A percentile compares a stretch with the other conserved stretches of the same genome.
Conservation (phyloP, 495 filamentous ascomycete species). For the Corynascus novoguineensis region DNA sequence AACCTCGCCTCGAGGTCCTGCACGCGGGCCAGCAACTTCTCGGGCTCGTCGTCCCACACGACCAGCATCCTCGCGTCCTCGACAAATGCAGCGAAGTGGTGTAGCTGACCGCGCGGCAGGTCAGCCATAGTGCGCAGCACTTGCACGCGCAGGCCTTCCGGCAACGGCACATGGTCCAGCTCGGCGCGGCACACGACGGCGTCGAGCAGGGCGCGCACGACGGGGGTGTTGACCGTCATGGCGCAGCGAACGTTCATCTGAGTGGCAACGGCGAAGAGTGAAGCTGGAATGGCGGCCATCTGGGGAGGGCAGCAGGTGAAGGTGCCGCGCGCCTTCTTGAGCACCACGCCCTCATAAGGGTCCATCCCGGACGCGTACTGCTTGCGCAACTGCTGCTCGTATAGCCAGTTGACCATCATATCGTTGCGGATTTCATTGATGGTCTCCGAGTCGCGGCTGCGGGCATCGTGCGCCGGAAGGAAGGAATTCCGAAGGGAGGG, state of each 20-base stretch:
- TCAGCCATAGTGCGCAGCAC: conserved; percentile 65
- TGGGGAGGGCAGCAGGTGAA: conserved; percentile 66
- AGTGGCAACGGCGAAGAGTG: conserved; percentile 51
- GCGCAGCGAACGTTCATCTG: conserved; percentile 61
- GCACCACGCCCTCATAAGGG: conserved; percentile 61
- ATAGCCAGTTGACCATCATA: conserved; percentile 77
- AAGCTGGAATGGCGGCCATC: conserved; percentile 52
- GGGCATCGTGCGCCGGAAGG: conserved; percentile 44
- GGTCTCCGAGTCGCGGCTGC: conserved; percentile 36
- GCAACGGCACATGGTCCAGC: conserved; percentile 63
- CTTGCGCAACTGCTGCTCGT: conserved; percentile 65
- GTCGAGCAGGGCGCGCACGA: conserved; percentile 26
- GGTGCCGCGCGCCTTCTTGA: conserved; percentile 58
- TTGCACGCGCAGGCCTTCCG: conserved; percentile 67
- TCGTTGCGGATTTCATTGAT: conserved; percentile 57
- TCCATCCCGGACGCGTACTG: conserved; percentile 50
- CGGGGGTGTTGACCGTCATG: conserved; percentile 63
- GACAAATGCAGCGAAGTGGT: conserved; percentile 75
- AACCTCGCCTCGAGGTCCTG: conserved; percentile 55
- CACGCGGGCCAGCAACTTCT: conserved; percentile 51
- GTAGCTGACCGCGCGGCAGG: conserved; percentile 58
- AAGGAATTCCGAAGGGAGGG: conserved; percentile 31
- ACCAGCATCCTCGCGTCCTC: conserved; percentile 60
- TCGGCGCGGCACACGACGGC: conserved; percentile 68
- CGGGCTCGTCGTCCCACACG: conserved; percentile 72